A percentile compares a stretch with the other conserved stretches of the same genome.
phyloP scores from a whole-genome alignment of 1,139 yeast genomes.

The Eremothecium cymbalariae region DNA sequence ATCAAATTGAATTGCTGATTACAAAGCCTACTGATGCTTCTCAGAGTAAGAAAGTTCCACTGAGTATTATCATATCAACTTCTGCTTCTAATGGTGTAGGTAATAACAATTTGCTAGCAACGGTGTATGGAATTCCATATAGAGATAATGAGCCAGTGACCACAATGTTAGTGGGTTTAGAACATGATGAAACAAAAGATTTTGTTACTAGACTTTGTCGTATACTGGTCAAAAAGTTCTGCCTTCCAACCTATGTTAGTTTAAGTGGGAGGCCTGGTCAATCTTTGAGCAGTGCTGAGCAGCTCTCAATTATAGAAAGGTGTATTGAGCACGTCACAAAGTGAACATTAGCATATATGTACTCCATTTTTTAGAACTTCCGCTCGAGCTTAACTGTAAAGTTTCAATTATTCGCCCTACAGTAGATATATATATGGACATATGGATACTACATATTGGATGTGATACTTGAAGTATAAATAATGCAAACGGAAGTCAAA shows the following conservation, averaged over 20 bases:
- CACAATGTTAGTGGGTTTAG: background rate
- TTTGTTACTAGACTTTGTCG: constrained; percentile 1
- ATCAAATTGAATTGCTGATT: constrained; percentile 4
- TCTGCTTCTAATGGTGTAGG: background rate
- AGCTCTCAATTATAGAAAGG: constrained; percentile 2
- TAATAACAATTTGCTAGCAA: background rate
- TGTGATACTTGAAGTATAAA: too few species aligned
- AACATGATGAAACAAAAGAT: background rate
- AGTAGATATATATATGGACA: too few species aligned
- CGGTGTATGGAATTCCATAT: constrained; percentile 2
- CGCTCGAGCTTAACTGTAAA: too few species aligned
- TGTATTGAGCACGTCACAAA: background rate
- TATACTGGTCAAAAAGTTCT: background rate
- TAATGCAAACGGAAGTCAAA: too few species aligned
- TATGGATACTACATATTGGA: too few species aligned
- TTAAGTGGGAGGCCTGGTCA: background rate
- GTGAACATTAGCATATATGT: too few species aligned
- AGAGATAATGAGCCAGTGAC: constrained; percentile 2
- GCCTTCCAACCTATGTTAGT: constrained; percentile 4
- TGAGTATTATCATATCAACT: background rate
- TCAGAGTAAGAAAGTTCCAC: background rate
- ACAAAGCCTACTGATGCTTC: constrained; percentile 5
- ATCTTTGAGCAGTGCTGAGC: background rate
- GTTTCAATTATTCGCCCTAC: too few species aligned
- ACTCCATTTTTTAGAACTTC: too few species aligned